Evolutionary conservation across 176 grass and related monocot species (phyloP), one percentile per base, ranked within the genome.

Genomic region (Rhynchospora breviuscula): DNA sequence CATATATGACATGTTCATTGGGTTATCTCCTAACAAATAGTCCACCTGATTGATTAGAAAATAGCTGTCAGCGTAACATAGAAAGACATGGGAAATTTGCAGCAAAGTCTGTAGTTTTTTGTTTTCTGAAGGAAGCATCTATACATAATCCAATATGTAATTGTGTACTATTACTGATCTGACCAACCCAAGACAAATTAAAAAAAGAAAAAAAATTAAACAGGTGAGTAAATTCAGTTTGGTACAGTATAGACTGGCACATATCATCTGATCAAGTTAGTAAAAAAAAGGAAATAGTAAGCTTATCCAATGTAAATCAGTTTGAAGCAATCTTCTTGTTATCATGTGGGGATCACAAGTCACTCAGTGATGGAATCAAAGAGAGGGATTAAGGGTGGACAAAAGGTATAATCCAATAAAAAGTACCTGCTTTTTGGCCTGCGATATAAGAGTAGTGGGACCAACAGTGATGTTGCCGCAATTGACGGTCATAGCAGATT

Each of bases 1-100:
- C 96, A 98, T 98, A 83, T 95, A 98, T 7, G 95, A 98, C 95
- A 93, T 90, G 13, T 93, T 91, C 91, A 93, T 93, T 21, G 92
- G 96, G 9, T 98, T 98, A 70, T 95, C 89, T 69, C 96, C 96
- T 31, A 98, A 51, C 7, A 98, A 60, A 51, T 98, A 98, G 63
- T 98, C 96, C 51, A 93, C 56, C 96, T 98, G 82, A 26, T 81
- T 63, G n/a, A 81, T 63, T 49, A 82, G 8, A 46, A 67, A 82
- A 23, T 49, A 6, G 10, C 8, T 52, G 52, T 49, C 43, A 72
- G 17, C 12, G 21, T 53, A 79, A 58, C 49, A 79, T 35, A 60
- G 14, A 77, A 53, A 23, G 10, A 52, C 26, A 51, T 21, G 13
- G 48, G 43, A 76, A 76, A 9, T 25, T 52, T 52, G 10, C 8